Evolutionary conservation across 2,329 filamentous ascomycete species (phyloP).

Genomic region (Zymoseptoria crescenta): DNA sequence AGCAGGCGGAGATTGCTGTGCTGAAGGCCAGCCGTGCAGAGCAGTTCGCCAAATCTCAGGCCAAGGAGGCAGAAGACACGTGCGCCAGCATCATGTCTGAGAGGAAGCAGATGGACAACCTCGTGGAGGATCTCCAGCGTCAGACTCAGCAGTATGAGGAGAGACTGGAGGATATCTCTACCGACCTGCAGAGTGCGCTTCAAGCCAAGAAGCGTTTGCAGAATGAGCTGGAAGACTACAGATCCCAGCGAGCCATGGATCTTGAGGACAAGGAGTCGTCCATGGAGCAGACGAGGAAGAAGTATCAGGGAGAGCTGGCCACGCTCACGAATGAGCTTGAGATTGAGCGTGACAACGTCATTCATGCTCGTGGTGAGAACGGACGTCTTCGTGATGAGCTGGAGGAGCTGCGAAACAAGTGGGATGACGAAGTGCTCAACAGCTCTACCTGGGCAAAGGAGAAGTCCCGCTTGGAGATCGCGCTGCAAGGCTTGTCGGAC

Average conservation of each 20-base stretch:
- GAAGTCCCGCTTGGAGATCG: constrained; percentile 84
- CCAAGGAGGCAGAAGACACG: constrained; percentile 82
- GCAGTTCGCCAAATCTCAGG: constrained; percentile 86
- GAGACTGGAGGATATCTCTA: constrained; percentile 81
- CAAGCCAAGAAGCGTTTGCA: constrained; percentile 92
- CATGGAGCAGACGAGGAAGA: constrained; percentile 94
- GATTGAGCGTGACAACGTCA: constrained; percentile 79
- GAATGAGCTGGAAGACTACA: constrained; percentile 95
- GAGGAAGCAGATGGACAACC: constrained; percentile 78
- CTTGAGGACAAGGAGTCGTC: constrained; percentile 94
- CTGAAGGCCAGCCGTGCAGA: constrained; percentile 87
- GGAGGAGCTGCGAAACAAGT: constrained; percentile 88
- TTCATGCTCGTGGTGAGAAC: constrained; percentile 78
- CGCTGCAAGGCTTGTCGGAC: constrained; percentile 76
- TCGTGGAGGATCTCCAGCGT: constrained; percentile 82
- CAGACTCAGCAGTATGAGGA: constrained; percentile 87
- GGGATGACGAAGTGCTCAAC: constrained; percentile 97
- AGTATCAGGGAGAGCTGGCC: constrained; percentile 90
- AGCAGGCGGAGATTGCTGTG: constrained; percentile 92
- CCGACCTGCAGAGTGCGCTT: constrained; percentile 74
- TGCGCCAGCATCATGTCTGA: constrained; percentile 87
- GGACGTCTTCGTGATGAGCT: constrained; percentile 87
- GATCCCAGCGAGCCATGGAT: constrained; percentile 88
- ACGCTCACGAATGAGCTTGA: constrained; percentile 87
- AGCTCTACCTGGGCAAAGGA: constrained; percentile 98